Conservation (phyloP, 176 grass and related monocot species). For the Eleusine coracana region DNA sequence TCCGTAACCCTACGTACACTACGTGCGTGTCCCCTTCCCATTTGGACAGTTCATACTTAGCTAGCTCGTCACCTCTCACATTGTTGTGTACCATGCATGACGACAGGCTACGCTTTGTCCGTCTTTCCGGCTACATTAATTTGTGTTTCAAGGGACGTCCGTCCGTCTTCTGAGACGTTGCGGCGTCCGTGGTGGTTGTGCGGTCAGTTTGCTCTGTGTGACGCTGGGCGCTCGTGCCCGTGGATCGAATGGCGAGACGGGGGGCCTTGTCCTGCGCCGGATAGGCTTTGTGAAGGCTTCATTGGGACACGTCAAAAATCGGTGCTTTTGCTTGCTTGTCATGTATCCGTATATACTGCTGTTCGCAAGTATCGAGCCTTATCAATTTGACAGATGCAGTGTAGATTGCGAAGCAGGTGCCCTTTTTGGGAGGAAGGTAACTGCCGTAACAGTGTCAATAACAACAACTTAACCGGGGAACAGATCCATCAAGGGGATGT, state of each 20-base stretch:
- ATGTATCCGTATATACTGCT: not conserved
- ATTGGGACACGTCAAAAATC: not conserved
- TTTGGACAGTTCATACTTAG: not conserved
- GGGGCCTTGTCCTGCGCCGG: not conserved
- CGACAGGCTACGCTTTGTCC: not conserved
- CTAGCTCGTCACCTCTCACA: not conserved
- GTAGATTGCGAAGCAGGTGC: not conserved
- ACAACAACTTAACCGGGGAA: too few species aligned
- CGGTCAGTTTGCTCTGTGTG: not conserved
- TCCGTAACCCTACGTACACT: not conserved
- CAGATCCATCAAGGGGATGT: slow-evolving; percentile 62
- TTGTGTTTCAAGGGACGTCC: too few species aligned
- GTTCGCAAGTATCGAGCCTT: not conserved
- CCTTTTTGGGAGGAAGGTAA: not conserved
- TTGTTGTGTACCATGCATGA: not conserved
- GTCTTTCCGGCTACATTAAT: not conserved
- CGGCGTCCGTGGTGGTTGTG: not conserved
- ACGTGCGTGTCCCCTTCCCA: not conserved
- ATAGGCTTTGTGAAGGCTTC: slow-evolving; percentile 6
- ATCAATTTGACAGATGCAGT: not conserved
- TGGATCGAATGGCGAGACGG: not conserved
- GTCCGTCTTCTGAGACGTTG: not conserved
- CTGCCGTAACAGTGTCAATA: too few species aligned
- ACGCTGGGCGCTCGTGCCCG: not conserved
- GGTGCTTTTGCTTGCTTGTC: not conserved